phyloP scores from a whole-genome alignment of 805 yeast genomes.

The Lipomyces sp. region DNA sequence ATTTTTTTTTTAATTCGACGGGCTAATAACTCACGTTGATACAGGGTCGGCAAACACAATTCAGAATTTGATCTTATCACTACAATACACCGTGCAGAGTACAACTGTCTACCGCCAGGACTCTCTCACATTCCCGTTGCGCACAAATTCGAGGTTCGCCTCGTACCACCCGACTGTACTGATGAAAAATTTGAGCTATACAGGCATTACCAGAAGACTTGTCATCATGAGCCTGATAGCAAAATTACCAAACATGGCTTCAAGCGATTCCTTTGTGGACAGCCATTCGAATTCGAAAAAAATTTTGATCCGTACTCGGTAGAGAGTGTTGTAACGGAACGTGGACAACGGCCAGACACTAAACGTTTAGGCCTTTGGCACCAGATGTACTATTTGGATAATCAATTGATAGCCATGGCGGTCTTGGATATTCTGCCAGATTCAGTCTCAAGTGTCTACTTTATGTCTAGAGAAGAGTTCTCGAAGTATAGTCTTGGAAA shows the following conservation, averaged over 20 bases:
- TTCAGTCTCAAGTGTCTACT: conserved; percentile 81
- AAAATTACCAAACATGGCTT: conserved; percentile 58
- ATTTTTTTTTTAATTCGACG: background rate
- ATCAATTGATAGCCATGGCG: conserved; percentile 69
- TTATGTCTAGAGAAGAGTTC: conserved; percentile 85
- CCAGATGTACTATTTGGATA: conserved; percentile 73
- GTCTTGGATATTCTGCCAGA: conserved; percentile 77
- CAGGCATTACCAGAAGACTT: conserved; percentile 67
- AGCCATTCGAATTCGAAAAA: conserved; percentile 56
- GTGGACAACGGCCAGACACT: background rate
- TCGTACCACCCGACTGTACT: conserved; percentile 29
- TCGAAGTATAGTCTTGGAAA: conserved; percentile 74
- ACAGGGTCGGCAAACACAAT: conserved; percentile 37
- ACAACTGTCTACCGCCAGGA: conserved; percentile 25
- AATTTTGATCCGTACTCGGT: conserved; percentile 3
- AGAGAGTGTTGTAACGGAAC: background rate
- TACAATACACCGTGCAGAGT: conserved; percentile 51
- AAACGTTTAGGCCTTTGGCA: conserved; percentile 65
- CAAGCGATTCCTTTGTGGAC: conserved; percentile 66
- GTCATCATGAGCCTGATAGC: conserved; percentile 66
- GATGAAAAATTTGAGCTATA: conserved; percentile 49
- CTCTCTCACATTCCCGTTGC: conserved; percentile 6
- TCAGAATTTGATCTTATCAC: conserved; percentile 43
- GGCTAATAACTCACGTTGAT: background rate
- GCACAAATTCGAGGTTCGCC: conserved; percentile 22